These are phyloP conservation scores for Populus tomentosa DNA, from an alignment of 441 rosid species.

Conservation along the genomic window DNA sequence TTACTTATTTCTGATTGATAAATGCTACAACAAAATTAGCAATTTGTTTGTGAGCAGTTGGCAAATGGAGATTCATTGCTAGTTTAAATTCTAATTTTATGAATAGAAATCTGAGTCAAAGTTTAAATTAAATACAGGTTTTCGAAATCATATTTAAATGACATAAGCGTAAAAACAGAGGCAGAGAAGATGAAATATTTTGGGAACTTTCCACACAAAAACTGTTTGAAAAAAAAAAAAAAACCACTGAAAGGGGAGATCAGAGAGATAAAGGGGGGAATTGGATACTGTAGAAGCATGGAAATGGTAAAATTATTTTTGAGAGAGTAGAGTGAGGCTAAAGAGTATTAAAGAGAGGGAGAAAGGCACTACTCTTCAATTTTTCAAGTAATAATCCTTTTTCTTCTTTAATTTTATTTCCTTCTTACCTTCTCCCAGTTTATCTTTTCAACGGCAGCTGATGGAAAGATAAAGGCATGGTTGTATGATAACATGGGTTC, in stretches of 20 bases:
- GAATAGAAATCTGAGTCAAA: not conserved
- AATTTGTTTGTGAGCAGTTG: not conserved
- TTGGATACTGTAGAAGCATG: not conserved
- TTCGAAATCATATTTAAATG: not conserved
- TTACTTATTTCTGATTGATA: not conserved
- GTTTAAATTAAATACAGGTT: not conserved
- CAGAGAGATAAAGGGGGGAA: not conserved
- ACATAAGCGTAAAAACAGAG: not conserved
- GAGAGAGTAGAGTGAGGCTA: not conserved
- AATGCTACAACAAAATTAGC: not conserved
- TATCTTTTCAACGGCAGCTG: slow-evolving; percentile 73
- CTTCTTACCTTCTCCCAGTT: slow-evolving; percentile 36
- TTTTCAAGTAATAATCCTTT: not conserved
- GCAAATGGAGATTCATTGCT: not conserved
- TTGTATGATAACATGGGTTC: slow-evolving; percentile 66
- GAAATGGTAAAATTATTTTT: not conserved
- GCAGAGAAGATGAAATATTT: not conserved
- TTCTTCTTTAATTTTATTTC: not conserved
- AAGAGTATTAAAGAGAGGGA: not conserved
- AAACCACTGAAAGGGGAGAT: not conserved
- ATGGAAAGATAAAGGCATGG: slow-evolving; percentile 91
- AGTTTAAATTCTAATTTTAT: not conserved
- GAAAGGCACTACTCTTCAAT: not conserved
- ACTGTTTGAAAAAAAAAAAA: not conserved
- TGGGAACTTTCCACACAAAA: not conserved